phyloP scores from a whole-genome alignment of 495 filamentous ascomycete genomes.

The Penicillium steckii region DNA sequence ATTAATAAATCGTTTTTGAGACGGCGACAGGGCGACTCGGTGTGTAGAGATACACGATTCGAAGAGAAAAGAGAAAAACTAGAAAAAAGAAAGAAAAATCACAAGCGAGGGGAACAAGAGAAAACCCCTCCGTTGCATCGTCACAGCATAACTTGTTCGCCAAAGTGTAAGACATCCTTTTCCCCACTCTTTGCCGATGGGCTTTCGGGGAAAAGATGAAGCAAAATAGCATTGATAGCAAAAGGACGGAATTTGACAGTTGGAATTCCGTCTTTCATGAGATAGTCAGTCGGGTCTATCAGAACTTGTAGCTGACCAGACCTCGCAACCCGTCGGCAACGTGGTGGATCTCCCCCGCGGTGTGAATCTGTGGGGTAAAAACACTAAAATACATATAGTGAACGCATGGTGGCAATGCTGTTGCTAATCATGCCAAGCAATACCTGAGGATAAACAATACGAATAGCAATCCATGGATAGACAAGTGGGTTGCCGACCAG shows the following conservation, averaged over 20 bases:
- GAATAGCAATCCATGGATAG: neutral
- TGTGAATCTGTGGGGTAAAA: constrained; percentile 25
- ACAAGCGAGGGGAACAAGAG: neutral
- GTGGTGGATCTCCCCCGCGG: constrained; percentile 21
- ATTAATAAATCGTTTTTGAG: too few species aligned
- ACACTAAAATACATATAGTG: neutral
- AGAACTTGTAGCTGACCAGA: neutral
- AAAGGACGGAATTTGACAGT: neutral
- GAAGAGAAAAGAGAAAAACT: neutral
- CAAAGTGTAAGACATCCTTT: neutral
- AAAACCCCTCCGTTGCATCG: neutral
- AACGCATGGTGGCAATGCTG: neutral
- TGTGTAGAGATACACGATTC: neutral
- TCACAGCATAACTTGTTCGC: constrained; percentile 13
- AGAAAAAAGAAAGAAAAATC: neutral
- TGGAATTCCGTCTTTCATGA: constrained; percentile 6
- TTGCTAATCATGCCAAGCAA: constrained; percentile 5
- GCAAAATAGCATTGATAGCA: constrained; percentile 3
- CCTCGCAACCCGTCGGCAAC: constrained; percentile 7
- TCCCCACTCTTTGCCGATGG: constrained; percentile 7
- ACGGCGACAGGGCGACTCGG: neutral
- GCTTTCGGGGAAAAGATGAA: neutral
- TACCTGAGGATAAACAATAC: neutral
- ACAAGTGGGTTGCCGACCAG: constrained; percentile 14
- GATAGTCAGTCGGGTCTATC: neutral